Percentiles rank a stretch among this genome's conserved stretches.
phyloP scores from a whole-genome alignment of 257 asterid genomes.

The Nicotiana attenuata region DNA sequence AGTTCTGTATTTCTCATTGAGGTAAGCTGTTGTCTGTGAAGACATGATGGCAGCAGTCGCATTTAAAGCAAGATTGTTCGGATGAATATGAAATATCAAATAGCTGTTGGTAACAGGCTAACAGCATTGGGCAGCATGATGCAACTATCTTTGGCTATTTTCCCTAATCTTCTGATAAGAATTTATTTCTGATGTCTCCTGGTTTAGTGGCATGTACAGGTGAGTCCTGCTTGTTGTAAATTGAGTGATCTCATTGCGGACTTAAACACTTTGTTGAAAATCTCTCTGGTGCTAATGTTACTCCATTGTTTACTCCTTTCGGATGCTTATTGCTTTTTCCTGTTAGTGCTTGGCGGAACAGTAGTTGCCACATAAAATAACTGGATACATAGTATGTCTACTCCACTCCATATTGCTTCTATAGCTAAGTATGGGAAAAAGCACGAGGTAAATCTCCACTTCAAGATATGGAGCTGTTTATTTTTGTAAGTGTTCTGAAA shows the following conservation, averaged over 20 bases:
- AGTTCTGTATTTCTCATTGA: background rate
- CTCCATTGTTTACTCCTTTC: background rate
- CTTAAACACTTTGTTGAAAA: background rate
- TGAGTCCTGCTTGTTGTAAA: conserved; percentile 41
- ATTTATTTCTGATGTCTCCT: conserved; percentile 24
- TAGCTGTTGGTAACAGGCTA: conserved; percentile 2
- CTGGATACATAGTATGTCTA: background rate
- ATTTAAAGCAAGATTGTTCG: background rate
- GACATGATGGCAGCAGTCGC: background rate
- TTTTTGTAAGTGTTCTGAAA: too few relatives aligned
- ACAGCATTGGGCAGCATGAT: conserved; percentile 18
- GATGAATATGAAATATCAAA: conserved; percentile 3
- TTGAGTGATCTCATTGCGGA: conserved; percentile 31
- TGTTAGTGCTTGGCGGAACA: too few relatives aligned
- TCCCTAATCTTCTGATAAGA: conserved; percentile 9
- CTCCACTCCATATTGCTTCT: background rate
- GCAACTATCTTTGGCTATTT: conserved; percentile 12
- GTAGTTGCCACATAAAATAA: too few relatives aligned
- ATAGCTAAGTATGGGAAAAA: background rate
- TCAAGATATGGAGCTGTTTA: background rate
- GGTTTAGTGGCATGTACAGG: conserved; percentile 34
- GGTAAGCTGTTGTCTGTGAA: background rate
- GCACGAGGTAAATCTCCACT: background rate
- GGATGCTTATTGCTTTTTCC: too few relatives aligned
- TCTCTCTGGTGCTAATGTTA: conserved; percentile 13